Base-by-base conservation (phyloP, 495 filamentous ascomycete genomes). In the Friedmanniomyces endolithicus region DNA sequence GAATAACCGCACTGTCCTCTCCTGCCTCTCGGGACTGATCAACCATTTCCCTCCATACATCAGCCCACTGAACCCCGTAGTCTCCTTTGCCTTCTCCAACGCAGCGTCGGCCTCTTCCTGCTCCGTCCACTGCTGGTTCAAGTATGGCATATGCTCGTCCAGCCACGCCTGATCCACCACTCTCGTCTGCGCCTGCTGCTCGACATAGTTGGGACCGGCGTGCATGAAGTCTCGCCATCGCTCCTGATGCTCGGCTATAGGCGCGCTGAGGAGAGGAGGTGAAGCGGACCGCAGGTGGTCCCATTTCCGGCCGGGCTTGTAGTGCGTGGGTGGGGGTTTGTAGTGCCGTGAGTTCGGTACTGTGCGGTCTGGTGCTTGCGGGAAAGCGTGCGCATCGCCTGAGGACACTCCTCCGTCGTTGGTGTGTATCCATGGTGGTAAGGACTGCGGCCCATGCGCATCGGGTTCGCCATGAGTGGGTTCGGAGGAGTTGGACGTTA, bases 271-370 rank as follows among this genome's bases (percentile, higher is more conserved):
- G 6, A 62, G 27, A 14, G 59, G 43, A 16, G 59, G 59, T 24
- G 34, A 24, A 4, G 49, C 34, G 0, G 50, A 27, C 11, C 59
- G 59, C 14, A 58, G 33, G 20, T 54, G 50, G 37, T 62, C 59
- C 59, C 59, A 62, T 58, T 62, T 62, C 22, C 59, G 59, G 6
- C 59, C 59, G 6, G 55, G 37, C 33, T 53, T 56, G 33, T 60
- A 52, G 31, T 52, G 23, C 20, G 47, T 40, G 11, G 48, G 48
- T 4, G 51, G 51, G 16, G 37, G 37, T 33, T 47, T 41, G 47
- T 59, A 51, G 35, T 57, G 57, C 23, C 52, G 31, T 16, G 59
- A 48, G 44, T 62, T 57, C 6, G 59, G 59, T 23, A 19, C 22
- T 9, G 48, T 20, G 14, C 22, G 31, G 31, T 23, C 23, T 20